These are phyloP conservation scores for Fusarium hostae DNA, from an alignment of 2,329 filamentous ascomycete species.

Conservation along the genomic window DNA sequence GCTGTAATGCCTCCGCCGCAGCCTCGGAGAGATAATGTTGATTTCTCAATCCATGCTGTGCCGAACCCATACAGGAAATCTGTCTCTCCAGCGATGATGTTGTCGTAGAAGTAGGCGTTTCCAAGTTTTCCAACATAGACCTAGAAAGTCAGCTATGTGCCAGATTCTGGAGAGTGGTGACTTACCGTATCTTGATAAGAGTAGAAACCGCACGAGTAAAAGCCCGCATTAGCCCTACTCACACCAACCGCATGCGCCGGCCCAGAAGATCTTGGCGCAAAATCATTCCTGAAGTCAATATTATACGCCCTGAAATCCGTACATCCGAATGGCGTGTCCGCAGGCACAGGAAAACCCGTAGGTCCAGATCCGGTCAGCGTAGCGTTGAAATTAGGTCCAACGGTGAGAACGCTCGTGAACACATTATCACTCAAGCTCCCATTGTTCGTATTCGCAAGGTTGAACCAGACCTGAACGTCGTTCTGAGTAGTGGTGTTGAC, in stretches of 20 bases:
- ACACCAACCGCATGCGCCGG: conserved; percentile 70
- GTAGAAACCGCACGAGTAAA: conserved; percentile 74
- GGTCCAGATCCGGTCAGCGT: conserved; percentile 71
- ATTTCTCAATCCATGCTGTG: conserved; percentile 69
- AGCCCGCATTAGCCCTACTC: conserved; percentile 72
- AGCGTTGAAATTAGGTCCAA: conserved; percentile 72
- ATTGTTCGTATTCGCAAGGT: conserved; percentile 60
- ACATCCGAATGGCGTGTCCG: conserved; percentile 71
- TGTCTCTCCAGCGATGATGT: conserved; percentile 71
- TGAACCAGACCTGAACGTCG: conserved; percentile 68
- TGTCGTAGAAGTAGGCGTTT: conserved; percentile 72
- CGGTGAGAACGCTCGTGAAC: conserved; percentile 69
- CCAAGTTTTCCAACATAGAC: conserved; percentile 74
- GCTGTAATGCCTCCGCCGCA: conserved; percentile 76
- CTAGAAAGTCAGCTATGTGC: conserved; percentile 39
- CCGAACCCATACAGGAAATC: conserved; percentile 78
- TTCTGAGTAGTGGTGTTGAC: conserved; percentile 55
- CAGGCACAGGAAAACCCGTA: conserved; percentile 69
- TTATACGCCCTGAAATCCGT: conserved; percentile 74
- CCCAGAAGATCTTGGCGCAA: conserved; percentile 60
- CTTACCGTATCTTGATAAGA: conserved; percentile 74
- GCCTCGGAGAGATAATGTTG: conserved; percentile 63
- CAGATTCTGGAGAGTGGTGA: too few species aligned
- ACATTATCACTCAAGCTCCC: conserved; percentile 65
- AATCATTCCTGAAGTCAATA: conserved; percentile 72